phyloP scores from a whole-genome alignment of 345 rosid species.

The Lagerstroemia speciosa region DNA sequence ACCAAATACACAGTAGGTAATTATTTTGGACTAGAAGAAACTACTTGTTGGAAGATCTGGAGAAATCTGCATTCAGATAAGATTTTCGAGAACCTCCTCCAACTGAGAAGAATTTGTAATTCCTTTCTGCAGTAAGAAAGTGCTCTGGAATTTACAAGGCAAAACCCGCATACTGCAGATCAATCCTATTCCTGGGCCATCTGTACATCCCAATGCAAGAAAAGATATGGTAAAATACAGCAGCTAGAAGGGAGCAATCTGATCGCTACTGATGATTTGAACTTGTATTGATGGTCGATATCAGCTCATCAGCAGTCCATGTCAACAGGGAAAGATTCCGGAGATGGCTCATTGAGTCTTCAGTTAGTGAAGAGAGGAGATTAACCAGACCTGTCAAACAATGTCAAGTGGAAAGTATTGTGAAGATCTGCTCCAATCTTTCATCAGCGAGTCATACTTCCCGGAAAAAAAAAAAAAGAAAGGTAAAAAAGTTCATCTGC shows the following conservation, averaged over 20 bases:
- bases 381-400: conserved; percentile 20
- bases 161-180: background rate
- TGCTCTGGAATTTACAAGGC: background rate
- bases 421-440: background rate
- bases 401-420: background rate
- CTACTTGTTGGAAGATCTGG: background rate
- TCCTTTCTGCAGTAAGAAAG: no score
- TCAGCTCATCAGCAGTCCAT: conserved; percentile 14
- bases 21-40: background rate
- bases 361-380: conserved; percentile 19
- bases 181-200: background rate
- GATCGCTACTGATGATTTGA: background rate
- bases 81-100: background rate
- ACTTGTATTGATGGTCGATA: conserved; percentile 1
- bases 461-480: background rate
- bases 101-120: no score
- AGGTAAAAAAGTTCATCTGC: background rate
- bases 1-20: background rate
- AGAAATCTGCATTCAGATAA: background rate
- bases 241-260: background rate
- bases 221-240: background rate
- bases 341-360: conserved; percentile 22
- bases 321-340: conserved; percentile 20
- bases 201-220: background rate
- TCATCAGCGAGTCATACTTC: background rate